Evolutionary conservation across 1,284 basidiomycete species (phyloP).

Genomic region (Austroboletus novae-zelandiae): DNA sequence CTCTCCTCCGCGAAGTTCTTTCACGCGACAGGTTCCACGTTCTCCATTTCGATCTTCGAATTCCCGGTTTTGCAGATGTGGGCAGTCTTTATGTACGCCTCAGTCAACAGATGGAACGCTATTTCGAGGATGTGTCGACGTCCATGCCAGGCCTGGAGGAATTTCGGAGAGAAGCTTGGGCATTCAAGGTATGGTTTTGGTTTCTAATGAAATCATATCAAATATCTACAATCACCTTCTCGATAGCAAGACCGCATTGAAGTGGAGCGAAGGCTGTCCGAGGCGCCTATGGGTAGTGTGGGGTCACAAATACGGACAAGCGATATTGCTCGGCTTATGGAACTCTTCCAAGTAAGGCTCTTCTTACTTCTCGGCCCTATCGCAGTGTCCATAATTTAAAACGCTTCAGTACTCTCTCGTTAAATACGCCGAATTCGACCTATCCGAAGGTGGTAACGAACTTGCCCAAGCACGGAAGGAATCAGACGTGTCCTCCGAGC

Average conservation of each 20-base stretch:
- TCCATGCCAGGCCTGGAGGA: constrained; percentile 65
- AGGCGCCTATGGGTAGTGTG: constrained; percentile 35
- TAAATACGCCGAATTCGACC: constrained; percentile 69
- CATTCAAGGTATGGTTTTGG: constrained; percentile 60
- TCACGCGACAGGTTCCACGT: constrained; percentile 68
- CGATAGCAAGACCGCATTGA: constrained; percentile 68
- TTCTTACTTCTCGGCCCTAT: neutral
- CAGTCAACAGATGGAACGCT: constrained; percentile 77
- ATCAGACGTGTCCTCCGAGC: constrained; percentile 34
- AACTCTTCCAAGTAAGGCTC: constrained; percentile 64
- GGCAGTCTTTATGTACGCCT: constrained; percentile 72
- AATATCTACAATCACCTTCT: constrained; percentile 3
- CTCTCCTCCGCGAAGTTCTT: constrained; percentile 73
- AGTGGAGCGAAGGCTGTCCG: constrained; percentile 59
- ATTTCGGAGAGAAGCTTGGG: constrained; percentile 71
- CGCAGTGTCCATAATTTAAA: neutral
- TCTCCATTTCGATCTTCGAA: constrained; percentile 79
- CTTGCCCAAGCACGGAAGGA: constrained; percentile 26
- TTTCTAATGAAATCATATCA: neutral
- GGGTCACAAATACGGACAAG: constrained; percentile 61
- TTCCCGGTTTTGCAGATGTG: constrained; percentile 80
- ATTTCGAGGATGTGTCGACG: constrained; percentile 64
- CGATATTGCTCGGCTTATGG: constrained; percentile 80
- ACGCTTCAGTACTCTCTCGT: constrained; percentile 57
- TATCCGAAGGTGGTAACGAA: constrained; percentile 34